Evolutionary conservation across 371 early-diverging fungal genomes (phyloP), one percentile per base, ranked within the genome.

Genomic region (Apophysomyces ossiformis): DNA sequence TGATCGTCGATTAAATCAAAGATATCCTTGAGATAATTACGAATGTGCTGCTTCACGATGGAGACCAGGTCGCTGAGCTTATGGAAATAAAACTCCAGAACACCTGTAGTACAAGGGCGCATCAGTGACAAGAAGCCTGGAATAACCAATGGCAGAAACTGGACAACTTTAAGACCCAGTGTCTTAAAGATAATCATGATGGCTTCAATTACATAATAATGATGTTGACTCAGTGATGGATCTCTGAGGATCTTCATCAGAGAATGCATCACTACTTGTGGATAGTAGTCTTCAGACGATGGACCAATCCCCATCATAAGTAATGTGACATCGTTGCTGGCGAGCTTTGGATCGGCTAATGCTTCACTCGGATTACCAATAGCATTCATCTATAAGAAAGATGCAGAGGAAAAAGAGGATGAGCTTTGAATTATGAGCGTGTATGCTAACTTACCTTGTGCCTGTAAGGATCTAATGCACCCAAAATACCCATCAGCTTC

Each of bases 391-490:
- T 78, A 68, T 6, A 7, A 46, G 21, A 36, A 37, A 60, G 45
- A 26, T 18, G n/a, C 9, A 1, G 36, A 37, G n/a, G 4, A 58
- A 38, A 50, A 41, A 56, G 16, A 61, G 13, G 37, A 7, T 32
- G 21, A 37, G 12, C 37, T 11, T 11, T 32, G 7, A 38, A 32
- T 16, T 36, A 26, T 39, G 16, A n/a, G 1, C 47, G 18, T 13
- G 37, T 15, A 4, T 8, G 2, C 2, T 7, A 46, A 6, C 45
- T 39, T 72, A 93, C 89, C 86, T 93, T 95, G 78, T 95, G 93
- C 60, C 87, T 83, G 73, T 96, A 96, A 16, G 99, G 98, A 85
- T 97, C 98, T 18, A 99, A 75, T 1, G 99, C 99, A 54, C 99
- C 99, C 11, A 99, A 77, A 35, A 95, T 94, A 66, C 99, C 99